These are phyloP conservation scores for Naganishia friedmannii DNA, from an alignment of 768 basidiomycete species.

Conservation along the genomic window DNA sequence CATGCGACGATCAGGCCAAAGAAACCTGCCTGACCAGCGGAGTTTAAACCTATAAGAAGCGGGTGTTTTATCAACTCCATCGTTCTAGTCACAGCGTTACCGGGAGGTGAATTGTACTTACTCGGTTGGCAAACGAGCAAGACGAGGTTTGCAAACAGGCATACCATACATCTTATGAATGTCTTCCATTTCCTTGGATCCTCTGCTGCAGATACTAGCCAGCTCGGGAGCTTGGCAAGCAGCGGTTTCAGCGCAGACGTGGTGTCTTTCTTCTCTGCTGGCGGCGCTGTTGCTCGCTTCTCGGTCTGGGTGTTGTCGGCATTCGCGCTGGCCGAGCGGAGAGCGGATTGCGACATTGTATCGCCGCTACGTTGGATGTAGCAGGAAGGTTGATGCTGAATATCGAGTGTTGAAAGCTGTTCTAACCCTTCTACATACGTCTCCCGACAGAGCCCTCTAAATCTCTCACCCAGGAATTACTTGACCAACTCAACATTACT, in stretches of 20 bases:
- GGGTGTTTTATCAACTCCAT: background rate
- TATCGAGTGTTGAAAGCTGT: too few relatives aligned
- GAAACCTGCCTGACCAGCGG: constrained; percentile 54
- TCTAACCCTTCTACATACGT: too few relatives aligned
- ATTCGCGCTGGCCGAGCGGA: too few relatives aligned
- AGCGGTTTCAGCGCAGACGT: background rate
- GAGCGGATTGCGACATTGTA: too few relatives aligned
- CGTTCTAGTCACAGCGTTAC: constrained; percentile 1
- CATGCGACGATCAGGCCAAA: constrained; percentile 49
- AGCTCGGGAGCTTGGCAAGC: constrained; percentile 11
- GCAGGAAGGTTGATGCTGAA: too few relatives aligned
- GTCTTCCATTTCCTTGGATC: constrained; percentile 47
- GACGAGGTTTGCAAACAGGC: constrained; percentile 41
- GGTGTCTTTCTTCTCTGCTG: background rate
- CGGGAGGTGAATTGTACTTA: constrained; percentile 30
- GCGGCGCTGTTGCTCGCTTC: background rate
- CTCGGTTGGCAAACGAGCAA: constrained; percentile 41
- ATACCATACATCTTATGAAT: constrained; percentile 43
- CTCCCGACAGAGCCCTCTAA: too few relatives aligned
- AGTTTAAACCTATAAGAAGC: constrained; percentile 35
- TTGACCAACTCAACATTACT: too few relatives aligned
- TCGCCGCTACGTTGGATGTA: too few relatives aligned
- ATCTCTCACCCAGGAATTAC: too few relatives aligned
- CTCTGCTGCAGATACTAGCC: constrained; percentile 22
- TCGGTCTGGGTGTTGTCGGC: background rate